Conservation (phyloP, 2,329 filamentous ascomycete species). For the Malbranchea zuffiana region DNA sequence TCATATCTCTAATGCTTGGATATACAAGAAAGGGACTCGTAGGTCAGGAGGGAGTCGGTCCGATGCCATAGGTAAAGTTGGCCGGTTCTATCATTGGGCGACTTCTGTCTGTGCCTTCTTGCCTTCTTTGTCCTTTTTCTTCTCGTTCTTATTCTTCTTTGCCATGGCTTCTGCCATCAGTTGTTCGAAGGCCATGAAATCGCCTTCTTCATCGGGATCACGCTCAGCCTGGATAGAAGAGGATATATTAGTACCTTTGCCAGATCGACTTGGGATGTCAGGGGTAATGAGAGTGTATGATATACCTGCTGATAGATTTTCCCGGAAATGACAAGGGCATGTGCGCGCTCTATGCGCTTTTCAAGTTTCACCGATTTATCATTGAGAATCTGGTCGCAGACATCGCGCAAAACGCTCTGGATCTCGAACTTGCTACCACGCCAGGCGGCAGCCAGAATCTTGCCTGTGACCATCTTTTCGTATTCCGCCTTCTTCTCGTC, state of each 20-base stretch:
- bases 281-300: constrained; percentile 8
- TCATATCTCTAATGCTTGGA: constrained; percentile 7
- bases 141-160: constrained; percentile 79
- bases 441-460: constrained; percentile 96
- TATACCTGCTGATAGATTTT: constrained; percentile 79
- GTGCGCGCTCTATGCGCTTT: constrained; percentile 82
- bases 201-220: constrained; percentile 89
- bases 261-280: not conserved
- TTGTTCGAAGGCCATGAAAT: constrained; percentile 98
- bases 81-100: constrained; percentile 15
- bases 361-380: constrained; percentile 65
- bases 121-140: constrained; percentile 44
- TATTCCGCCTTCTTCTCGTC: constrained; percentile 95
- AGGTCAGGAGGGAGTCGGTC: not conserved
- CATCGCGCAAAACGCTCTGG: constrained; percentile 85
- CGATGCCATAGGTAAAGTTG: not conserved
- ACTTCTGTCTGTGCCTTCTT: constrained; percentile 20
- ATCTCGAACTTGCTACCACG: constrained; percentile 96
- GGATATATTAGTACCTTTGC: constrained; percentile 13
- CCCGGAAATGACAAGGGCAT: constrained; percentile 78
- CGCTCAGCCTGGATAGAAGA: constrained; percentile 58
- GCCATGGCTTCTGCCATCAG: constrained; percentile 91
- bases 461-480: constrained; percentile 89
- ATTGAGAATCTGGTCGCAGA: constrained; percentile 79
- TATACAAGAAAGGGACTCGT: too few relatives aligned